Percentiles rank a stretch among this genome's conserved stretches.
phyloP scores from a whole-genome alignment of 306 rosid genomes.

The Cercis canadensis region DNA sequence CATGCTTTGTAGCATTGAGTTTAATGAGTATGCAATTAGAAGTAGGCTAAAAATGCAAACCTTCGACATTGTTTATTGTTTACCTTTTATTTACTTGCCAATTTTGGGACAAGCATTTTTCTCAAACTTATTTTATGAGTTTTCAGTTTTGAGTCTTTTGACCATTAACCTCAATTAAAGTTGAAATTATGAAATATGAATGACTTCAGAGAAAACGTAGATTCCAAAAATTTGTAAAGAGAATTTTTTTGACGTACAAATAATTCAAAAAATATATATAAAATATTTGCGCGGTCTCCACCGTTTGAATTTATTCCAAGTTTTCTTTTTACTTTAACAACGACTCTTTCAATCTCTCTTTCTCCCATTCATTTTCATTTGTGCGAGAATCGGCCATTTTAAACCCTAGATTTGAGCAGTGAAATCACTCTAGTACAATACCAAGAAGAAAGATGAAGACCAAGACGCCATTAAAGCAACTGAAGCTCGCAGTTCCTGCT shows the following conservation, averaged over 20 bases:
- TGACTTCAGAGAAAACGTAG: too few species aligned
- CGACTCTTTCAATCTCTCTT: constrained; percentile 19
- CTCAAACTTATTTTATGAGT: too few species aligned
- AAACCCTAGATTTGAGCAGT: too few species aligned
- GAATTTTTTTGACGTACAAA: not conserved
- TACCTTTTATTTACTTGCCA: too few species aligned
- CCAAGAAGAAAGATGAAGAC: constrained; percentile 62
- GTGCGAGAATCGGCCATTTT: not conserved
- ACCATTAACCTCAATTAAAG: too few species aligned
- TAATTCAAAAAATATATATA: constrained; percentile 13
- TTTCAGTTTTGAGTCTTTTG: too few species aligned
- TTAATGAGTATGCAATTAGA: too few species aligned
- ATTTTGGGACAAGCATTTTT: too few species aligned
- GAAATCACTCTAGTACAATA: not conserved
- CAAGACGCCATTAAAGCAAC: constrained; percentile 85
- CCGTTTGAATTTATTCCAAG: constrained; percentile 51
- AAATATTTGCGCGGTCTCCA: constrained; percentile 49
- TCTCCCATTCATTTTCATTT: constrained; percentile 1
- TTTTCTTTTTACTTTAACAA: constrained; percentile 18
- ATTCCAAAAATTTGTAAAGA: not conserved
- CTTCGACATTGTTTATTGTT: too few species aligned
- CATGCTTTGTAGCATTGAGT: too few species aligned
- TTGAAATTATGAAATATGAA: too few species aligned
- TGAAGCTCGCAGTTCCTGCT: constrained; percentile 87
- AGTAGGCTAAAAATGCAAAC: too few species aligned